Evolutionary conservation across 805 yeast species (phyloP).

Genomic region (Metschnikowia dekortorum): DNA sequence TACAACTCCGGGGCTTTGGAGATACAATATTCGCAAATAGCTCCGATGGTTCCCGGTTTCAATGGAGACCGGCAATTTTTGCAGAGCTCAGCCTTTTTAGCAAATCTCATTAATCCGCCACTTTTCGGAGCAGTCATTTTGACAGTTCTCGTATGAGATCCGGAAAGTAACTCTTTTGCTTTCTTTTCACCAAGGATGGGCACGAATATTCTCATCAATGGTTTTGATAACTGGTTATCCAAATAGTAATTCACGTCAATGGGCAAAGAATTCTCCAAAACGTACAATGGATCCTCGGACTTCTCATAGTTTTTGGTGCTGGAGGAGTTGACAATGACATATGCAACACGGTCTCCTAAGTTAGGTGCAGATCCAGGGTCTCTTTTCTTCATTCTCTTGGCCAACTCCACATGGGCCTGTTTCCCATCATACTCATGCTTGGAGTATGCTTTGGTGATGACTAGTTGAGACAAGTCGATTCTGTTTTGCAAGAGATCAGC

Average conservation of each 20-base stretch:
- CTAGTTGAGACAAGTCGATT: constrained; percentile 88
- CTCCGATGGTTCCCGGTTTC: constrained; percentile 54
- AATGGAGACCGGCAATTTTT: constrained; percentile 85
- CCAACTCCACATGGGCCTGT: constrained; percentile 95
- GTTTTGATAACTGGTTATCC: constrained; percentile 90
- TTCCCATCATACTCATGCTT: constrained; percentile 90
- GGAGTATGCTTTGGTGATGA: constrained; percentile 88
- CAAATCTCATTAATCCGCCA: constrained; percentile 89
- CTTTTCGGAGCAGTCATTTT: constrained; percentile 68
- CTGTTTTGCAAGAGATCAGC: constrained; percentile 87
- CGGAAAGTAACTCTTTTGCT: constrained; percentile 76
- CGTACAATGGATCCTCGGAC: constrained; percentile 94
- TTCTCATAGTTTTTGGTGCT: constrained; percentile 89
- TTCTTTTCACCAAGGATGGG: constrained; percentile 87
- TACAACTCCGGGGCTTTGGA: constrained; percentile 67
- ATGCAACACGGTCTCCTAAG: constrained; percentile 96
- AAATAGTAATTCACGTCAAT: constrained; percentile 92
- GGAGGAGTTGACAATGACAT: constrained; percentile 77
- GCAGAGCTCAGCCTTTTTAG: constrained; percentile 84
- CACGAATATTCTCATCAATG: constrained; percentile 87
- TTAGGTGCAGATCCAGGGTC: constrained; percentile 98
- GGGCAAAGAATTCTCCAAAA: constrained; percentile 85
- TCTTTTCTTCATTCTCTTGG: constrained; percentile 92
- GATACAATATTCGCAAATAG: constrained; percentile 77
- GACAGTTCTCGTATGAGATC: constrained; percentile 79